Evolutionary conservation across 768 basidiomycete genomes (phyloP).

Genomic region (Tubosaeta sp.): DNA sequence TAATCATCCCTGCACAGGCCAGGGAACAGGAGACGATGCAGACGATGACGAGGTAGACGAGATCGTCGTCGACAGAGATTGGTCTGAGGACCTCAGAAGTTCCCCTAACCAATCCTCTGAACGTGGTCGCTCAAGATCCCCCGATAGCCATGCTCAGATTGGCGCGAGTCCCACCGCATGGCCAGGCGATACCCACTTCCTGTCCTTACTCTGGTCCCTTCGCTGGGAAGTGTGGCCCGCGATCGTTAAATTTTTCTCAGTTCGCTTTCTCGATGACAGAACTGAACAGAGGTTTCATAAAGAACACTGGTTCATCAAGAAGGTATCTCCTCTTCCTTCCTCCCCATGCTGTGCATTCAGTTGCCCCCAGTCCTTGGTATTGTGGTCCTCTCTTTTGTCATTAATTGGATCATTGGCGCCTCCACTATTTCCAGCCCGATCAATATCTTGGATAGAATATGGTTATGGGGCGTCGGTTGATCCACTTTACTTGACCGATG

Average conservation of each 20-base stretch:
- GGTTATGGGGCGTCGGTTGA: conserved; percentile 49
- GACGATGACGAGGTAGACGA: conserved; percentile 53
- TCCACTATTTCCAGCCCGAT: conserved; percentile 45
- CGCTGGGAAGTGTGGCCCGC: conserved; percentile 57
- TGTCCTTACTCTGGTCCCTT: conserved; percentile 38
- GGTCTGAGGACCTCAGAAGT: conserved; percentile 57
- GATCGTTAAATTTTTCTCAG: conserved; percentile 53
- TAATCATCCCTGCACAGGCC: conserved; percentile 25
- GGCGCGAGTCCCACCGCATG: conserved; percentile 32
- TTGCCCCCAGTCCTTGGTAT: conserved; percentile 42
- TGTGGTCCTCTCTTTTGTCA: conserved; percentile 56
- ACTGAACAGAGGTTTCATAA: conserved; percentile 47
- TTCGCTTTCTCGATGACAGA: conserved; percentile 58
- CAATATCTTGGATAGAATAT: conserved; percentile 52
- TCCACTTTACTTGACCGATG: conserved; percentile 11
- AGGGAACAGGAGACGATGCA: conserved; percentile 27
- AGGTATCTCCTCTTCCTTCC: conserved; percentile 30
- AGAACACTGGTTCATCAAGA: conserved; percentile 73
- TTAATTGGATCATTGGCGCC: conserved; percentile 65
- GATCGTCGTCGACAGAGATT: conserved; percentile 70
- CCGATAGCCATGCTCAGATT: conserved; percentile 36
- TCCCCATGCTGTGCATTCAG: conserved; percentile 1
- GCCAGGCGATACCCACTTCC: conserved; percentile 34
- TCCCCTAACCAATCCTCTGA: conserved; percentile 52
- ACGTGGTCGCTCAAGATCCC: conserved; percentile 46